Conservation (phyloP, 2,329 filamentous ascomycete genomes). For the Pyrenochaeta sp. region DNA sequence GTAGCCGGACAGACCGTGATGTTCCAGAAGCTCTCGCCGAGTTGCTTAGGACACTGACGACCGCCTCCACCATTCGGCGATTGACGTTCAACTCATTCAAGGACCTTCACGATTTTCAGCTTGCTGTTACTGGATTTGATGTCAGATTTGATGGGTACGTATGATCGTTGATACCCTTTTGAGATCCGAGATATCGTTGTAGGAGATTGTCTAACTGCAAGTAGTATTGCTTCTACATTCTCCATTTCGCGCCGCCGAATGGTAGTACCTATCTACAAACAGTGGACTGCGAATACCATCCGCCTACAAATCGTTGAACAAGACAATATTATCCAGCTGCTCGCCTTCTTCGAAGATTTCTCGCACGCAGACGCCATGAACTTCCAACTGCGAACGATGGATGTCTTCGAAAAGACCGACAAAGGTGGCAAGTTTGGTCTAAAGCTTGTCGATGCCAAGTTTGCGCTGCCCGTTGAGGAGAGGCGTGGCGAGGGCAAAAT, state of each 20-base stretch:
- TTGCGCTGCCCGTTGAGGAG: constrained; percentile 74
- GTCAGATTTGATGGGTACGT: constrained; percentile 60
- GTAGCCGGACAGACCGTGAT: constrained; percentile 42
- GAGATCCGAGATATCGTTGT: not conserved
- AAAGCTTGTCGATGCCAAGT: constrained; percentile 89
- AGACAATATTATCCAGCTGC: constrained; percentile 77
- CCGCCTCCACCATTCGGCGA: constrained; percentile 72
- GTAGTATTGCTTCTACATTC: constrained; percentile 71
- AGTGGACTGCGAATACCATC: constrained; percentile 85
- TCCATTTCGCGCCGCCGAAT: constrained; percentile 84
- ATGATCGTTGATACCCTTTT: not conserved
- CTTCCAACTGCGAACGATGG: constrained; percentile 83
- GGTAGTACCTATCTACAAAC: constrained; percentile 93
- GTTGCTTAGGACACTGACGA: constrained; percentile 67
- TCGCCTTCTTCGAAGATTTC: constrained; percentile 90
- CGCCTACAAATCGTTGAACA: constrained; percentile 82
- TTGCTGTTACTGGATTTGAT: constrained; percentile 79
- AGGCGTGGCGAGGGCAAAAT: constrained; percentile 59
- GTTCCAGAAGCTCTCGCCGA: constrained; percentile 69
- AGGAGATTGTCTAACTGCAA: constrained; percentile 26
- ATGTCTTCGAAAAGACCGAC: constrained; percentile 74
- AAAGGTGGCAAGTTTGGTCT: constrained; percentile 70
- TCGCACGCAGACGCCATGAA: constrained; percentile 88
- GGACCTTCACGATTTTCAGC: constrained; percentile 80
- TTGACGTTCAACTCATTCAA: constrained; percentile 59